phyloP scores from a whole-genome alignment of 805 yeast species.

The Saccharomycopsis fermentans region DNA sequence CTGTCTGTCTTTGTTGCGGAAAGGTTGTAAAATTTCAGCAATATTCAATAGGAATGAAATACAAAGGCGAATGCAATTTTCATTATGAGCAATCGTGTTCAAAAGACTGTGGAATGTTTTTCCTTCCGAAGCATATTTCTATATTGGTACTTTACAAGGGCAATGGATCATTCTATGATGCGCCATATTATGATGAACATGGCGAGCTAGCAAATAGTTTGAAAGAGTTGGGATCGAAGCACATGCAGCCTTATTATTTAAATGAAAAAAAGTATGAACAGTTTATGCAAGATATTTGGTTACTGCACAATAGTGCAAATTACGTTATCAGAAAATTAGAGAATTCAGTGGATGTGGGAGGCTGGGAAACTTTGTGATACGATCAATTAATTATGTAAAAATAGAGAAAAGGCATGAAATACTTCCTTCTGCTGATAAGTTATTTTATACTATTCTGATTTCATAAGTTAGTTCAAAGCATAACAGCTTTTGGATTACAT shows the following conservation, averaged over 20 bases:
- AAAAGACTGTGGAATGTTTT: slow-evolving; percentile 59
- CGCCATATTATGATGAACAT: slow-evolving; percentile 79
- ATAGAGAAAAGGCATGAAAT: too few relatives aligned
- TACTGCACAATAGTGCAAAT: slow-evolving; percentile 69
- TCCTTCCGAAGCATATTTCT: slow-evolving; percentile 60
- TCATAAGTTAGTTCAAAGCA: background rate
- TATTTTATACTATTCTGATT: too few relatives aligned
- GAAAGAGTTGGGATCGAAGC: slow-evolving; percentile 39
- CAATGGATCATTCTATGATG: slow-evolving; percentile 73
- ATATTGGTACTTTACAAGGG: slow-evolving; percentile 56
- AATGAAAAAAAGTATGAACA: slow-evolving; percentile 53
- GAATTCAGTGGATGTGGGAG: slow-evolving; percentile 75
- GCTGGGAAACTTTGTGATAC: slow-evolving; percentile 74
- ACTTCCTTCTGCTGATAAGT: too few relatives aligned
- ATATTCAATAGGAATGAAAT: slow-evolving; percentile 37
- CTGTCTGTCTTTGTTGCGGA: slow-evolving; percentile 80
- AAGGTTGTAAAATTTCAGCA: slow-evolving; percentile 56
- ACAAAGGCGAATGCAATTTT: slow-evolving; percentile 68
- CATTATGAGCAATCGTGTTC: slow-evolving; percentile 58
- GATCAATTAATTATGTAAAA: background rate
- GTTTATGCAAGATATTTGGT: slow-evolving; percentile 59
- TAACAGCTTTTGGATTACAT: too few relatives aligned
- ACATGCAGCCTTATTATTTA: slow-evolving; percentile 62
- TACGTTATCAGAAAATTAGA: slow-evolving; percentile 73
- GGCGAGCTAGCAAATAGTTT: slow-evolving; percentile 63